These are phyloP conservation scores for Endocarpon pusillum DNA, from an alignment of 495 filamentous ascomycete species.

Conservation along the genomic window DNA sequence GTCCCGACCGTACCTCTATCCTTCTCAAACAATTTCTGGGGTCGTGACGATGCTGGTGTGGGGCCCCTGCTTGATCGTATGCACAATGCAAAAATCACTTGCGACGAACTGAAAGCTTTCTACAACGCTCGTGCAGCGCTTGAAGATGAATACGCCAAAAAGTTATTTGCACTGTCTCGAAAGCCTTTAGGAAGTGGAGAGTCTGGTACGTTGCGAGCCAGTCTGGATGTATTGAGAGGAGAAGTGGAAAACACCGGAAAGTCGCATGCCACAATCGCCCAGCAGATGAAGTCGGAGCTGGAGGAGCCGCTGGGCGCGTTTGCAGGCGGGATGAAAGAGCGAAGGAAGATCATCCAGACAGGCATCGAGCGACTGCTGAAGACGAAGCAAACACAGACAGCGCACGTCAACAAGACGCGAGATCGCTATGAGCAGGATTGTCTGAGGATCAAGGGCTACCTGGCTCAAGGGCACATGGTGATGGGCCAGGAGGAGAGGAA, in stretches of 20 bases:
- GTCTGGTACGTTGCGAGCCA: constrained; percentile 61
- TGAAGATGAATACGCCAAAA: constrained; percentile 95
- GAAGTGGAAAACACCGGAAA: constrained; percentile 95
- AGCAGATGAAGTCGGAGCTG: constrained; percentile 91
- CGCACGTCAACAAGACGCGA: constrained; percentile 81
- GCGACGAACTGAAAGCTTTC: constrained; percentile 84
- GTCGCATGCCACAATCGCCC: constrained; percentile 73
- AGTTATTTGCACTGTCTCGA: constrained; percentile 66
- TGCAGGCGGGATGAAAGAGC: constrained; percentile 82
- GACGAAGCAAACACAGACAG: constrained; percentile 79
- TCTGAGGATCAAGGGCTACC: constrained; percentile 92
- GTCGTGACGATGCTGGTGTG: constrained; percentile 95
- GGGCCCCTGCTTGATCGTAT: constrained; percentile 86
- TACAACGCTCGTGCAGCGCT: constrained; percentile 79
- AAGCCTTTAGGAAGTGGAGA: constrained; percentile 87
- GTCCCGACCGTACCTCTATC: background rate
- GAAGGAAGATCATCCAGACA: constrained; percentile 86
- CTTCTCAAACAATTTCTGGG: constrained; percentile 98
- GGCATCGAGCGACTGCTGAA: constrained; percentile 89
- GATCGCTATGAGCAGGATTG: constrained; percentile 96
- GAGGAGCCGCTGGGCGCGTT: constrained; percentile 90
- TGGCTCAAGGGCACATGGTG: constrained; percentile 98
- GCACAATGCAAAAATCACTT: constrained; percentile 87
- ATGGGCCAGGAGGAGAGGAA: constrained; percentile 99
- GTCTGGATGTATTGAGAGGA: constrained; percentile 69